Evolutionary conservation across 2,329 filamentous ascomycete species (phyloP), one percentile per base, ranked within the genome.

Genomic region (Dissoconium aciculare): DNA sequence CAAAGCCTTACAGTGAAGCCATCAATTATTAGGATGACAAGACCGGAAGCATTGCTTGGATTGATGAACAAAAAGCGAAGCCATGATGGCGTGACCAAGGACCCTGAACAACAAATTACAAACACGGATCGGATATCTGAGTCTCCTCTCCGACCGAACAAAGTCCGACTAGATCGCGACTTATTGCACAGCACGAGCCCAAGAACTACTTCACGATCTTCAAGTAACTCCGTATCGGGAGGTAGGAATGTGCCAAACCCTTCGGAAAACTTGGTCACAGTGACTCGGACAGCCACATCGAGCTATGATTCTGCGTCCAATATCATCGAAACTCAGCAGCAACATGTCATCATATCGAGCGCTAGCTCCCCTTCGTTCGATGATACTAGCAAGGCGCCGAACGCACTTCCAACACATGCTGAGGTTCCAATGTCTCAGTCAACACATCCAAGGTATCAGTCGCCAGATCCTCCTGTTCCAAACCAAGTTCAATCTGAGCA

Each of bases 31-130:
- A n/a, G n/a, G n/a, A n/a, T n/a, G n/a, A n/a, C 5, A 4, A 23
- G n/a, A 23, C 23, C 5, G 28, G 17, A 6, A 8, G 9, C 11
- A 24, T 40, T n/a, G 11, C 17, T 24, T 5, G 27, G 4, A 23
- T 36, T 15, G 21, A 13, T 11, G 26, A 33, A 5, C 11, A 17
- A 31, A 17, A 23, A 23, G 8, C 19, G 8, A n/a, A 23, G 19
- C 19, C 8, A 8, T 23, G n/a, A n/a, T 8, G n/a, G 8, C 8
- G 8, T n/a, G 19, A 23, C 8, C 8, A 23, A 23, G 19, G 19
- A 8, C 19, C 19, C 8, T 8, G 8, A n/a, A 23, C n/a, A 8
- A 23, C 19, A 8, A 23, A 23, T n/a, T 23, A 8, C 19, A 23
- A 27, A 30, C 12, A 4, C 19, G 15, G 19, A 25, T 8, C n/a